Evolutionary conservation across 176 grass and related monocot genomes (phyloP).

Genomic region (Oryza meridionalis): DNA sequence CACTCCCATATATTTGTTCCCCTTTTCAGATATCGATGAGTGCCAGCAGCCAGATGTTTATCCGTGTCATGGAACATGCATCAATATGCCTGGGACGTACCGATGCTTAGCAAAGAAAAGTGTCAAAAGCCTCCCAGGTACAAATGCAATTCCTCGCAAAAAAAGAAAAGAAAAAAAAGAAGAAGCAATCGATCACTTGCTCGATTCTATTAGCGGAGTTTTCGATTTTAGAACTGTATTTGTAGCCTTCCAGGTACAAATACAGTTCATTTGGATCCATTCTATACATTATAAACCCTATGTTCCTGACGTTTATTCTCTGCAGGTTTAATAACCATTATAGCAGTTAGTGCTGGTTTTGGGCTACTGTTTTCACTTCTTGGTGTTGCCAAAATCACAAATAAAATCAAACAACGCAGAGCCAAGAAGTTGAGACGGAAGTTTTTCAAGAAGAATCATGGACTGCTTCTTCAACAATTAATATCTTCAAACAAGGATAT

Average conservation of each 20-base stretch:
- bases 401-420: constrained; percentile 29
- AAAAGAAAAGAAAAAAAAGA: too few species aligned
- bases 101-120: constrained; percentile 37
- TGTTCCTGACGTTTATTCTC: background rate
- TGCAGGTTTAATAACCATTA: constrained; percentile 41
- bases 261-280: too few species aligned
- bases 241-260: too few species aligned
- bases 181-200: background rate
- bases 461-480: constrained; percentile 51
- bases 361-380: constrained; percentile 37
- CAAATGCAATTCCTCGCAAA: background rate
- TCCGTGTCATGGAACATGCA: constrained; percentile 36
- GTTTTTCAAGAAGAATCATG: constrained; percentile 56
- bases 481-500: constrained; percentile 51
- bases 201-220: background rate
- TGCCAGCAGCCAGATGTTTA: constrained; percentile 43
- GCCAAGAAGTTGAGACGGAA: constrained; percentile 28
- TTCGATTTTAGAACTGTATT: too few species aligned
- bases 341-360: constrained; percentile 42
- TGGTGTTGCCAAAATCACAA: constrained; percentile 27
- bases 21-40: constrained; percentile 37
- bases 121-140: constrained; percentile 22
- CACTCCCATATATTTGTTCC: too few species aligned
- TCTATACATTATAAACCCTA: too few species aligned
- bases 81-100: constrained; percentile 44